A percentile compares a stretch with the other conserved stretches of the same genome.
Conservation (phyloP, 1,284 basidiomycete genomes). For the Acaromyces ingoldii region DNA sequence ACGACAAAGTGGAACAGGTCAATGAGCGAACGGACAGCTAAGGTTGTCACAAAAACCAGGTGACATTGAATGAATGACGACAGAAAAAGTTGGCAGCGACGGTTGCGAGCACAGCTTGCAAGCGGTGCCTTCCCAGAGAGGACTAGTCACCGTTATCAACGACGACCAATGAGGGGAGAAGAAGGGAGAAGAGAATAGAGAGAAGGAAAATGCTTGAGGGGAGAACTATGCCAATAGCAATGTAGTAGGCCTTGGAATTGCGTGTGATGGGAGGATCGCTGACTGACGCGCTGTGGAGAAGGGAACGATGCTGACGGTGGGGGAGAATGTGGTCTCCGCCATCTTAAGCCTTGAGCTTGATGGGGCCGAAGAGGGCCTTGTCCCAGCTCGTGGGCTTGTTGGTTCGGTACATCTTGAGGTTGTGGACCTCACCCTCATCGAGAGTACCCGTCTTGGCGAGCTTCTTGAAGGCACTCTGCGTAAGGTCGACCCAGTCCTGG, state of each 20-base stretch:
- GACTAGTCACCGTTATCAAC: too few relatives aligned
- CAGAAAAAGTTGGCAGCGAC: too few relatives aligned
- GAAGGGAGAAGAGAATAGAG: neutral
- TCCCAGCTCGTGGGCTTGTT: conserved; percentile 38
- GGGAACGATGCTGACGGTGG: neutral
- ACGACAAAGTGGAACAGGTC: too few relatives aligned
- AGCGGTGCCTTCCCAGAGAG: too few relatives aligned
- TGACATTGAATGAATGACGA: too few relatives aligned
- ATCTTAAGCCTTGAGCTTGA: conserved; percentile 18
- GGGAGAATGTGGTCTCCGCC: too few relatives aligned
- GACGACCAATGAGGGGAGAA: too few relatives aligned
- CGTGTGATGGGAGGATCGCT: neutral
- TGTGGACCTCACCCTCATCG: conserved; percentile 33
- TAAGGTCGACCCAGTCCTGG: conserved; percentile 37
- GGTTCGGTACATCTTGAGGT: conserved; percentile 33
- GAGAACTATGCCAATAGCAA: neutral
- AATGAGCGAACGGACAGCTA: too few relatives aligned
- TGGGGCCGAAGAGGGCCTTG: conserved; percentile 34
- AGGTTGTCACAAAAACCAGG: too few relatives aligned
- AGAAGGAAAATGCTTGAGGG: neutral
- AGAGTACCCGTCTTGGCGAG: conserved; percentile 32
- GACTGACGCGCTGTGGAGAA: neutral
- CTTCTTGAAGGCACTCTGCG: conserved; percentile 44
- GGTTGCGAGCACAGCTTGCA: too few relatives aligned
- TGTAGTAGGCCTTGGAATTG: neutral